phyloP scores from a whole-genome alignment of 495 filamentous ascomycete species.

The Neurospora pannonica region DNA sequence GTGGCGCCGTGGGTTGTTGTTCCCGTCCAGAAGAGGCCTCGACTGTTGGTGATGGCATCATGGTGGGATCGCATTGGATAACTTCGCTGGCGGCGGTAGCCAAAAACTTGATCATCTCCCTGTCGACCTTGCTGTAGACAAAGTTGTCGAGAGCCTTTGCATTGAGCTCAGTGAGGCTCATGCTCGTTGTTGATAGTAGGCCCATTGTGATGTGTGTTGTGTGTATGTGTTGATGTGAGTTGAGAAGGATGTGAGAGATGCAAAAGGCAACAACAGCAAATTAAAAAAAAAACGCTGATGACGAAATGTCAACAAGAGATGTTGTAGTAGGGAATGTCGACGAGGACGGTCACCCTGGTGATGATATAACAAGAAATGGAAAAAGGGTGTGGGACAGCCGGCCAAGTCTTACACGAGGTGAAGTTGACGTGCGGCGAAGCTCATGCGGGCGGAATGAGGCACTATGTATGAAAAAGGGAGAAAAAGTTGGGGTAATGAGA shows the following conservation, averaged over 20 bases:
- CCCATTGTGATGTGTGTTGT: slow-evolving; percentile 24
- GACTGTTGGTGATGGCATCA: slow-evolving; percentile 31
- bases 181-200: slow-evolving; percentile 19
- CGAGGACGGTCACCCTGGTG: slow-evolving; percentile 10
- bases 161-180: slow-evolving; percentile 46
- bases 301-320: slow-evolving; percentile 10
- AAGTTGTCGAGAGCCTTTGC: slow-evolving; percentile 83
- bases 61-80: slow-evolving; percentile 74
- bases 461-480: neutral
- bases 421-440: slow-evolving; percentile 16
- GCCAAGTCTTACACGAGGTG: slow-evolving; percentile 10
- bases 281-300: slow-evolving; percentile 1
- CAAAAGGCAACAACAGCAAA: neutral
- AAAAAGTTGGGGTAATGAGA: slow-evolving; percentile 9
- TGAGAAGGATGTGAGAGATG: slow-evolving; percentile 1
- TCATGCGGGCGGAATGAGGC: slow-evolving; percentile 6
- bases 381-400: neutral
- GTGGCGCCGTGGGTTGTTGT: slow-evolving; percentile 61
- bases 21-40: slow-evolving; percentile 14
- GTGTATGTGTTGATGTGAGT: slow-evolving; percentile 9
- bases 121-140: slow-evolving; percentile 68
- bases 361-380: slow-evolving; percentile 10
- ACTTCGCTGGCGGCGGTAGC: slow-evolving; percentile 74
- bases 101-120: slow-evolving; percentile 78
- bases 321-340: neutral